Evolutionary conservation across 2,329 filamentous ascomycete species (phyloP), one percentile per base, ranked within the genome.

Genomic region (Cadophora malorum): DNA sequence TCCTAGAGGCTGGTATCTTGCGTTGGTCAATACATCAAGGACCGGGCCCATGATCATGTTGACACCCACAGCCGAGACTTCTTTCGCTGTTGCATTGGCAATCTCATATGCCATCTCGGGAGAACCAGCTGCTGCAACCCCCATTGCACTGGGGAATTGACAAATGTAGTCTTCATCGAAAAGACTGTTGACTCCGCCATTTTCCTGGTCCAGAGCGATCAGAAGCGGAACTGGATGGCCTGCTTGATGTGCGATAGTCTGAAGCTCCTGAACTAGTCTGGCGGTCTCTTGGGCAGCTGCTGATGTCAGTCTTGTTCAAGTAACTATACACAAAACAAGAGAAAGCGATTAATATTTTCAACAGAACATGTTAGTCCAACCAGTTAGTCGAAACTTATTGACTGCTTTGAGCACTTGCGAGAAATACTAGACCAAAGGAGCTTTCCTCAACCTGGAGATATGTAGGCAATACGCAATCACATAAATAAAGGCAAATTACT

Each of bases 101-200:
- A 98, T 89, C 73, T 95, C 91, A 77, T 95, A 97, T 6, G 95
- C 93, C 65, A 98, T 83, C 12, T 96, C 89, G 45, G 90, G 90
- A 12, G 91, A 94, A 28, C 94, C 93, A 4, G 94, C 94, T 25
- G 96, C 96, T n/a, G 95, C 94, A 69, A 97, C 86, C 14, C 94
- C 95, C 95, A 99, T 98, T 70, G 95, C 92, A 76, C 94, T 97
- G 9, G 96, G 96, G 74, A 97, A 99, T 78, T 98, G 96, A 72
- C 93, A 94, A 73, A 98, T 95, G 78, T 94, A 96, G 76, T 96
- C 93, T 74, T 97, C 94, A 78, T 98, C 95, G 76, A 96, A 97
- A 2, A 98, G 86, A 80, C 93, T 97, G 82, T 97, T 98, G 79
- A 97, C 95, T 3, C 95, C 94, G 71, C 96, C 96, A 88, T 99